These are phyloP conservation scores for Pleurotus cornucopiae DNA, from an alignment of 768 basidiomycete species.

Conservation along the genomic window DNA sequence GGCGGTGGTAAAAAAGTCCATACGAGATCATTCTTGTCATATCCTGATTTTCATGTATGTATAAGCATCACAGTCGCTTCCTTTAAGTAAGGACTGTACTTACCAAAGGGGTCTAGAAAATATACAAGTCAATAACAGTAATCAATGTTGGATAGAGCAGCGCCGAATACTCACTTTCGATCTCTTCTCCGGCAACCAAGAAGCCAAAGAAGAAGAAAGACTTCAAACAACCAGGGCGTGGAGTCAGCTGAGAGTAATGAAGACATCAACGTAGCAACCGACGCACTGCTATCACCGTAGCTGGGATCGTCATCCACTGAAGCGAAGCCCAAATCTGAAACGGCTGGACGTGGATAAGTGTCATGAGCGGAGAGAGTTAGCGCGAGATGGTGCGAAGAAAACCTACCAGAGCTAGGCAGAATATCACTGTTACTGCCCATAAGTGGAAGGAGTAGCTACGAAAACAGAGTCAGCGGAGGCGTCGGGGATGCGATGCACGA, in stretches of 20 bases:
- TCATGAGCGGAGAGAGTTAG: neutral
- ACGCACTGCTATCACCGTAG: slow-evolving; percentile 47
- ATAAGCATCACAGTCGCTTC: neutral
- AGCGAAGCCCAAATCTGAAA: slow-evolving; percentile 57
- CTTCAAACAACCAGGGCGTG: slow-evolving; percentile 20
- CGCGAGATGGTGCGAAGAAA: neutral
- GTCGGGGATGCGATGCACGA: neutral
- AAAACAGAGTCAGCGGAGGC: neutral
- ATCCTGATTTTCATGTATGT: slow-evolving; percentile 31
- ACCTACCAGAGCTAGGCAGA: slow-evolving; percentile 55
- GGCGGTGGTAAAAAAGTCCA: slow-evolving; percentile 14
- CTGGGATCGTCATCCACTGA: slow-evolving; percentile 63
- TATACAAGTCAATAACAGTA: neutral
- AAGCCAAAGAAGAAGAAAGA: slow-evolving; percentile 73
- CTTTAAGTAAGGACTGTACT: neutral
- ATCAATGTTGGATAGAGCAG: neutral
- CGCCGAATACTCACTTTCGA: slow-evolving; percentile 51
- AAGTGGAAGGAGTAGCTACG: slow-evolving; percentile 62
- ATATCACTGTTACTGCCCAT: slow-evolving; percentile 61
- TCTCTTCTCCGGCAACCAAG: slow-evolving; percentile 70
- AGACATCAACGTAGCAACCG: neutral
- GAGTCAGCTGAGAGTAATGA: neutral
- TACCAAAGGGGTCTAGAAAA: slow-evolving; percentile 37
- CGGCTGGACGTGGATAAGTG: slow-evolving; percentile 37
- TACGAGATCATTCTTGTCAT: slow-evolving; percentile 72